phyloP scores from a whole-genome alignment of 371 early-diverging fungal species.

The Actinomortierella wolfii region DNA sequence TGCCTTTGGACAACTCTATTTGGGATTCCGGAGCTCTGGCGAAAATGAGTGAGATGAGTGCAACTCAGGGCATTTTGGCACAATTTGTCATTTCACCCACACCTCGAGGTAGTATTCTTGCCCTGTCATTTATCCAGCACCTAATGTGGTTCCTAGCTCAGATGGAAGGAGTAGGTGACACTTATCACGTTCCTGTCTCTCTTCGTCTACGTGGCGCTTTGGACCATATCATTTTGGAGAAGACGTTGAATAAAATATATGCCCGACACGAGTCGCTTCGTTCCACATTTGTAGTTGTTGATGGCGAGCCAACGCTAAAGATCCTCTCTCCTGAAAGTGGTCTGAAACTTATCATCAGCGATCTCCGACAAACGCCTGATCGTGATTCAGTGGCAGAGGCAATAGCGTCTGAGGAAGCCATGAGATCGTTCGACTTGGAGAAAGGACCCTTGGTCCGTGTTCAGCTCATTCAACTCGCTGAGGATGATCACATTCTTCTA shows the following conservation, averaged over 20 bases:
- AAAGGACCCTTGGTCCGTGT: conserved; percentile 8
- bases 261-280: conserved; percentile 12
- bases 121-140: conserved; percentile 8
- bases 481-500: conserved; percentile 8
- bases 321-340: conserved; percentile 4
- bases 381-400: neutral
- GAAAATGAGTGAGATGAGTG: no score
- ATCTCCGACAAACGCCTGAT: conserved; percentile 2
- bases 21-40: no score
- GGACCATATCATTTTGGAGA: neutral
- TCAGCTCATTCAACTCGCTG: conserved; percentile 3
- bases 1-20: no score
- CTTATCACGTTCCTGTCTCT: conserved; percentile 4
- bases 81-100: no score
- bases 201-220: conserved; percentile 4
- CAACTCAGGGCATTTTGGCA: no score
- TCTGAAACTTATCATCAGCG: neutral
- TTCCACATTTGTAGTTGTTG: neutral
- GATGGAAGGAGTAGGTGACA: conserved; percentile 2
- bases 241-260: neutral
- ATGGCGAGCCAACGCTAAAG: conserved; percentile 3
- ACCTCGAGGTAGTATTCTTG: neutral
- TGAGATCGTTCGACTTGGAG: conserved; percentile 3
- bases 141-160: conserved; percentile 8
- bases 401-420: neutral